Conservation (phyloP, 805 yeast genomes). For the Candida michaelii region DNA sequence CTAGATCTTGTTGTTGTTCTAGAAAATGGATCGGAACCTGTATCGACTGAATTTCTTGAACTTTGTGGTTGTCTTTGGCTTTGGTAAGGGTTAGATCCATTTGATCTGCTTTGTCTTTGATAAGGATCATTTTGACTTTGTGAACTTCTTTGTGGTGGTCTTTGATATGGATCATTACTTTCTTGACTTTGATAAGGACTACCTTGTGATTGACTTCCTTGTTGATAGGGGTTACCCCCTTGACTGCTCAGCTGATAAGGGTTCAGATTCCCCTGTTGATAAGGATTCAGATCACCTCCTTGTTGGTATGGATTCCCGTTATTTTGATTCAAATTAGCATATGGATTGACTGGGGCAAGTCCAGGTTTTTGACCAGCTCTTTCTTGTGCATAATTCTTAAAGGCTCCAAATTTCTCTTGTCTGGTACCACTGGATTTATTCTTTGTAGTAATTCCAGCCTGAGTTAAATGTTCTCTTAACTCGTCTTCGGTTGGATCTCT, state of each 20-base stretch:
- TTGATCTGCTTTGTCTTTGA: background rate
- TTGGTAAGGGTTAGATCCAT: slow-evolving; percentile 15
- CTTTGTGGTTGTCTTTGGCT: slow-evolving; percentile 2
- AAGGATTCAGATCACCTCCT: slow-evolving; percentile 4
- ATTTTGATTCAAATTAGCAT: slow-evolving; percentile 28
- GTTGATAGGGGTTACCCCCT: slow-evolving; percentile 8
- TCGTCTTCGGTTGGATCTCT: slow-evolving; percentile 53
- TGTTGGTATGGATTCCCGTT: slow-evolving; percentile 13
- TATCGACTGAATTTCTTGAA: background rate
- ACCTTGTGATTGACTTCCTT: background rate
- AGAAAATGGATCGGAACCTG: slow-evolving; percentile 10
- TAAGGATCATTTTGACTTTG: slow-evolving; percentile 1
- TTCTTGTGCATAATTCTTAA: slow-evolving; percentile 48
- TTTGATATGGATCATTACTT: background rate
- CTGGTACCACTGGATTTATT: slow-evolving; percentile 25
- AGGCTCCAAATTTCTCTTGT: slow-evolving; percentile 52
- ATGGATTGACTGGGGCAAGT: slow-evolving; percentile 42
- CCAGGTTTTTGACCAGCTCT: slow-evolving; percentile 34
- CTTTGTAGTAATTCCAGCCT: slow-evolving; percentile 44
- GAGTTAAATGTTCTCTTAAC: slow-evolving; percentile 38
- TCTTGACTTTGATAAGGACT: background rate
- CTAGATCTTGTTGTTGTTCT: slow-evolving; percentile 9
- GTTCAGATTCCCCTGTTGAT: background rate
- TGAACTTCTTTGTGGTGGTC: background rate
- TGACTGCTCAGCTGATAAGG: background rate